Base-by-base conservation (phyloP, 73 alveolate species). In the Paramecium sonneborni region DNA sequence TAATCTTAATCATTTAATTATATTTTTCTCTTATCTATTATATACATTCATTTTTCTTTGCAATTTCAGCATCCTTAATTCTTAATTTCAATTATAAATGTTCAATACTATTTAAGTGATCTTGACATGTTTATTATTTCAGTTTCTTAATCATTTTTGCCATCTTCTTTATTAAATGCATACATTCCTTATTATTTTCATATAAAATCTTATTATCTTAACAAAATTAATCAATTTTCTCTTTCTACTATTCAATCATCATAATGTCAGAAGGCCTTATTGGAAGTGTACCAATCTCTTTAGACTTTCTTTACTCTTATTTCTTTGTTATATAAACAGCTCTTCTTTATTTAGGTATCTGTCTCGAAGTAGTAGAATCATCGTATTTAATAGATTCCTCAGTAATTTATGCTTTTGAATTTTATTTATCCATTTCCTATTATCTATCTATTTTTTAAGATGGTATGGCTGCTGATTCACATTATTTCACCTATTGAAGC, bases 221-320 rank as follows among this genome's bases (percentile, higher is more conserved):
- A 72, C 86, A 72, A 72, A 72, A 72, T 38, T 72, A 18, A 72
- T 72, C 86, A 10, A 72, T 72, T 15, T 32, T 72, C 38, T 72
- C 57, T 72, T 72, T 72, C 6, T 72, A 38, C 32, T 72, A 72
- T 72, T 72, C 86, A 72, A 72, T 32, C 86, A 72, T 72, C 55
- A 72, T 72, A 11, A 72, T 35, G 20, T 72, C 86, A 3, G 86
- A 72, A 15, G 86, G 58, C 20, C 86, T 72, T 34, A 72, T 35
- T 35, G 57, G 52, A 28, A 41, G 57, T n/a, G 86, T 32, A 0
- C 28, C 24, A 35, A 30, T 62, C 1, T 62, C 84, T 62, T 32
- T 62, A 23, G 46, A 26, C 44, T 62, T 62, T 30, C 86, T 34
- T 72, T 30, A 7, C 11, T 72, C 57, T n/a, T 72, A 11, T 72